These are phyloP conservation scores for Neonectria hederae DNA, from an alignment of 2,329 filamentous ascomycete species.

Conservation along the genomic window DNA sequence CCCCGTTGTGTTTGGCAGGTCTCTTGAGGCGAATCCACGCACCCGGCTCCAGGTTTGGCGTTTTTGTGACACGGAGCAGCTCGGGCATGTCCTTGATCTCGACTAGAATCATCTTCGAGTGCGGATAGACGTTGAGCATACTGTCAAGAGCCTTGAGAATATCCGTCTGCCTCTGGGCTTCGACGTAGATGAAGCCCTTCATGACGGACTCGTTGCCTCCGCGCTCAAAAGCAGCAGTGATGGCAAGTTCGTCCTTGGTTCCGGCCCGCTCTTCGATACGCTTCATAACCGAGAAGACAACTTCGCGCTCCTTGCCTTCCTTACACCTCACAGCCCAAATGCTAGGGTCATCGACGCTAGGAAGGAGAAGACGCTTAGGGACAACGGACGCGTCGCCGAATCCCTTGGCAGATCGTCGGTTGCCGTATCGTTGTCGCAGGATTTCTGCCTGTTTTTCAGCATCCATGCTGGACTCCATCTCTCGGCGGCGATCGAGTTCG, in stretches of 20 bases:
- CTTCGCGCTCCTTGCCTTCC: slow-evolving; percentile 93
- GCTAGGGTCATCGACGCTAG: slow-evolving; percentile 92
- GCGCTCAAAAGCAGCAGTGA: slow-evolving; percentile 92
- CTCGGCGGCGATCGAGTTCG: slow-evolving; percentile 91
- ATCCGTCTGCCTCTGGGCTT: slow-evolving; percentile 87
- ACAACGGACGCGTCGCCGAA: slow-evolving; percentile 78
- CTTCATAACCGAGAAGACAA: slow-evolving; percentile 88
- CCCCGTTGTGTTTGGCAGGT: slow-evolving; percentile 82
- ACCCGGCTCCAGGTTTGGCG: slow-evolving; percentile 82
- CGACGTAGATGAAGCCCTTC: slow-evolving; percentile 95
- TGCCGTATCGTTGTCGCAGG: slow-evolving; percentile 87
- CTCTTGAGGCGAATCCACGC: slow-evolving; percentile 91
- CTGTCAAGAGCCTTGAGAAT: slow-evolving; percentile 84
- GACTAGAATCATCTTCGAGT: slow-evolving; percentile 85
- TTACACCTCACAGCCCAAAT: slow-evolving; percentile 96
- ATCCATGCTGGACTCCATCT: slow-evolving; percentile 87
- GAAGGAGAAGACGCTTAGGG: slow-evolving; percentile 86
- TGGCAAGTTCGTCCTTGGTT: slow-evolving; percentile 82
- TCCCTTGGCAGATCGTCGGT: slow-evolving; percentile 72
- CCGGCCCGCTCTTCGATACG: slow-evolving; percentile 82
- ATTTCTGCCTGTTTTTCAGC: slow-evolving; percentile 92
- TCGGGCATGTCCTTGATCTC: slow-evolving; percentile 98
- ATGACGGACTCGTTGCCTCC: slow-evolving; percentile 80
- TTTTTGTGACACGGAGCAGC: slow-evolving; percentile 89
- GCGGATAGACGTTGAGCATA: slow-evolving; percentile 89